Percentiles rank a stretch among this genome's conserved stretches.
phyloP scores from a whole-genome alignment of 164 flowering plant species.

The Macadamia integrifolia region DNA sequence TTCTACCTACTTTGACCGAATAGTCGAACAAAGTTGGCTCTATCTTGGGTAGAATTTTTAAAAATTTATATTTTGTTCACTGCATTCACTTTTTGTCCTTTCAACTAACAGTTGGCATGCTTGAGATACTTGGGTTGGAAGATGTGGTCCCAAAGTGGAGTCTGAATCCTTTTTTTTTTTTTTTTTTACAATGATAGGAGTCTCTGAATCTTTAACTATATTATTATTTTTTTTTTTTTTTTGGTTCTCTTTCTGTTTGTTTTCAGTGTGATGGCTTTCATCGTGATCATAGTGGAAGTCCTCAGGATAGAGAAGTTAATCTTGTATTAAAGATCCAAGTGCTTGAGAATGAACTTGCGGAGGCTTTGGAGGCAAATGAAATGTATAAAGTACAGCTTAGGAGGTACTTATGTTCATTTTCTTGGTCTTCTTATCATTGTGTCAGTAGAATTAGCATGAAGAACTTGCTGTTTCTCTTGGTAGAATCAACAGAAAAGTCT shows the following conservation, averaged over 20 bases:
- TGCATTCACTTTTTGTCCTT: not conserved
- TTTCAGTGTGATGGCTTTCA: constrained; percentile 26
- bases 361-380: constrained; percentile 54
- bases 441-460: too few species aligned
- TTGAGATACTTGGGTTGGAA: too few species aligned
- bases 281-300: constrained; percentile 16
- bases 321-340: constrained; percentile 31
- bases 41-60: too few species aligned
- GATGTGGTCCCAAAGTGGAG: too few species aligned
- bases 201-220: not conserved
- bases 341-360: constrained; percentile 63
- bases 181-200: too few species aligned
- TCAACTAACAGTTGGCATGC: not conserved
- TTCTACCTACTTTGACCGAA: too few species aligned
- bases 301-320: constrained; percentile 21
- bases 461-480: too few species aligned
- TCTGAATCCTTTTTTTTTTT: not conserved
- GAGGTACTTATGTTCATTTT: constrained; percentile 25
- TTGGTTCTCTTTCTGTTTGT: not conserved
- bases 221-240: constrained; percentile 3
- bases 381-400: constrained; percentile 41
- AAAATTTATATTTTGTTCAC: not conserved
- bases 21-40: too few species aligned
- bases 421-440: not conserved
- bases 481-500: too few species aligned